These are phyloP conservation scores for Lentinus brumalis DNA, from an alignment of 768 basidiomycete genomes.

Conservation along the genomic window DNA sequence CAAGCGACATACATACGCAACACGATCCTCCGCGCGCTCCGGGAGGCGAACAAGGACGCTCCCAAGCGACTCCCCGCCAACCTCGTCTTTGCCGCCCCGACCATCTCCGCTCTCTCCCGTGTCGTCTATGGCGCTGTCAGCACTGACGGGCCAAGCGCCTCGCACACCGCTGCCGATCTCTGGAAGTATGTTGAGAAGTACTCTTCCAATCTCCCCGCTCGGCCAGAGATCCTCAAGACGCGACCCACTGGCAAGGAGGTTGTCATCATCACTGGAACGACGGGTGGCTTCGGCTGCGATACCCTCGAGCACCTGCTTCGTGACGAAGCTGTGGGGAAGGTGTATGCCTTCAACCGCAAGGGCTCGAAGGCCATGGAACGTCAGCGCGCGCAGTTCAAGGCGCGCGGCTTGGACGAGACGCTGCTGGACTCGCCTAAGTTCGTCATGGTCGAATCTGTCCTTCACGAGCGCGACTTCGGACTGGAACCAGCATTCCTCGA, in stretches of 20 bases:
- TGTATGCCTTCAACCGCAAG: slow-evolving; percentile 30
- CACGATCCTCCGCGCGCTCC: slow-evolving; percentile 31
- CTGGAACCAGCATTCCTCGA: slow-evolving; percentile 30
- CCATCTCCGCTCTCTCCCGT: slow-evolving; percentile 33
- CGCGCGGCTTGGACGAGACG: slow-evolving; percentile 34
- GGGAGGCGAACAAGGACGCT: slow-evolving; percentile 19
- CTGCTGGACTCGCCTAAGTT: slow-evolving; percentile 33
- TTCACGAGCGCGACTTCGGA: slow-evolving; percentile 28
- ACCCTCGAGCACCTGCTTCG: slow-evolving; percentile 27
- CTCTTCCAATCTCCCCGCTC: slow-evolving; percentile 5
- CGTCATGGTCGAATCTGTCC: slow-evolving; percentile 34
- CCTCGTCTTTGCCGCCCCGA: slow-evolving; percentile 44
- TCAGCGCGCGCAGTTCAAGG: slow-evolving; percentile 31
- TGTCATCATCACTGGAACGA: slow-evolving; percentile 36
- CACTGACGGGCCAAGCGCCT: slow-evolving; percentile 18
- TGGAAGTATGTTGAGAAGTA: slow-evolving; percentile 16
- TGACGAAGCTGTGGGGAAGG: slow-evolving; percentile 14
- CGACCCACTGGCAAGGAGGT: neutral
- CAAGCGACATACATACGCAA: slow-evolving; percentile 39
- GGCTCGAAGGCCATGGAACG: slow-evolving; percentile 25
- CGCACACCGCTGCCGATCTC: slow-evolving; percentile 1
- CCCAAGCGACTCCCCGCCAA: slow-evolving; percentile 28
- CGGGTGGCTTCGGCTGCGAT: slow-evolving; percentile 31
- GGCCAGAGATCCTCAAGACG: neutral
- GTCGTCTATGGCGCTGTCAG: slow-evolving; percentile 11